Conservation (phyloP, 805 yeast genomes). For the Scheffersomyces ergatensis region DNA sequence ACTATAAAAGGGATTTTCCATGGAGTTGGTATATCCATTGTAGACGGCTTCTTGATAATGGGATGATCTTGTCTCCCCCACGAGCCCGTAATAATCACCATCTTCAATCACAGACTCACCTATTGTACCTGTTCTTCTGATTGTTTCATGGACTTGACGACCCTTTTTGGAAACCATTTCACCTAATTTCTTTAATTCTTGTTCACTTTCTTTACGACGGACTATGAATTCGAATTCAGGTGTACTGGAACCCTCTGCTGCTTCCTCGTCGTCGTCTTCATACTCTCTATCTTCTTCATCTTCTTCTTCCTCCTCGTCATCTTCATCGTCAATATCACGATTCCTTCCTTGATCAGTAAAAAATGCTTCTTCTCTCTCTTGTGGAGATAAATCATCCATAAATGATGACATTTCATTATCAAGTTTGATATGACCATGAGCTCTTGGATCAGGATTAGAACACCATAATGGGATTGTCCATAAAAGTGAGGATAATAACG, state of each 20-base stretch:
- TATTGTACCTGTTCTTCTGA: too few relatives aligned
- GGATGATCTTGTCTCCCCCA: too few relatives aligned
- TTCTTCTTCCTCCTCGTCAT: not conserved
- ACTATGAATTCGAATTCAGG: not conserved
- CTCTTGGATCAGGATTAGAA: slow-evolving; percentile 36
- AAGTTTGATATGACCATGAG: not conserved
- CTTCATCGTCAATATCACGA: not conserved
- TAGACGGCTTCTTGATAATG: slow-evolving; percentile 21
- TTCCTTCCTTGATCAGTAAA: not conserved
- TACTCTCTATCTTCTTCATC: not conserved
- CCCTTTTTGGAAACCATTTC: slow-evolving; percentile 31
- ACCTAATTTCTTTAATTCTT: slow-evolving; percentile 34
- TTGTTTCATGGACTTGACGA: not conserved
- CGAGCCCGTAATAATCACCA: too few relatives aligned
- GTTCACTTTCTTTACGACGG: slow-evolving; percentile 9
- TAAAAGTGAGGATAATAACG: slow-evolving; percentile 22
- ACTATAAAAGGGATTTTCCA: not conserved
- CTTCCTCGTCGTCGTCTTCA: not conserved
- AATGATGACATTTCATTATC: not conserved
- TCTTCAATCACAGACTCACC: too few relatives aligned
- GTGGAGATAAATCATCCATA: too few relatives aligned
- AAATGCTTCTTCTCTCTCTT: too few relatives aligned
- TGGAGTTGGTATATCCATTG: slow-evolving; percentile 17
- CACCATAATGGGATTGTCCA: slow-evolving; percentile 49
- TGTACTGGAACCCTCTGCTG: too few relatives aligned